Conservation (phyloP, 2,329 filamentous ascomycete species). For the Talaromyces islandicus region DNA sequence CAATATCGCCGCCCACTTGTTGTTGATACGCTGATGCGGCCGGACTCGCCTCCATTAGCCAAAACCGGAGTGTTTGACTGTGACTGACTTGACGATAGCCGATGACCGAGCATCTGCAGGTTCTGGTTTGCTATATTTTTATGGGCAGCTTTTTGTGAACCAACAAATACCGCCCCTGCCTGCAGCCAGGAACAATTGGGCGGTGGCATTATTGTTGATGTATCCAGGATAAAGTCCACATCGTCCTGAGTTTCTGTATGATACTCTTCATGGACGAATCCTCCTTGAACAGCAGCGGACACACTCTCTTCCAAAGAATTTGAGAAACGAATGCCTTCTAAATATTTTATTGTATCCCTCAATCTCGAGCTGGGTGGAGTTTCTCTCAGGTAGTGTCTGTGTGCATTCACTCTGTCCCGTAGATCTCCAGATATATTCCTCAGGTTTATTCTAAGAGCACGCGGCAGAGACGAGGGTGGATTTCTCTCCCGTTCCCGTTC, state of each 20-base stretch:
- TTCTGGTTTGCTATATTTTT: slow-evolving; percentile 19
- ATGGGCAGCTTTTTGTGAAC: slow-evolving; percentile 52
- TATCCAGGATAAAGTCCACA: slow-evolving; percentile 55
- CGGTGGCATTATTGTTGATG: slow-evolving; percentile 44
- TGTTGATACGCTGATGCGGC: slow-evolving; percentile 32
- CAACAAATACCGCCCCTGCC: slow-evolving; percentile 55
- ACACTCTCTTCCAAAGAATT: slow-evolving; percentile 50
- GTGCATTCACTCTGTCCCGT: slow-evolving; percentile 28
- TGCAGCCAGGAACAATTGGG: slow-evolving; percentile 57
- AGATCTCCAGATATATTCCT: slow-evolving; percentile 28
- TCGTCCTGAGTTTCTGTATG: slow-evolving; percentile 40
- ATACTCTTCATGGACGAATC: slow-evolving; percentile 49
- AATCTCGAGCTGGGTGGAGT: slow-evolving; percentile 35
- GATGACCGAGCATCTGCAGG: slow-evolving; percentile 14
- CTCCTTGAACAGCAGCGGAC: slow-evolving; percentile 47
- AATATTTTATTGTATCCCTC: slow-evolving; percentile 57
- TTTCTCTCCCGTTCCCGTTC: slow-evolving; percentile 18
- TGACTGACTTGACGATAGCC: slow-evolving; percentile 24
- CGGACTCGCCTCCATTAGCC: slow-evolving; percentile 28
- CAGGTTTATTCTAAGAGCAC: slow-evolving; percentile 27
- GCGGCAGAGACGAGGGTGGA: slow-evolving; percentile 14
- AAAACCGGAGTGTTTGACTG: slow-evolving; percentile 27
- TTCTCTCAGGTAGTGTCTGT: slow-evolving; percentile 30
- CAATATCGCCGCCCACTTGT: slow-evolving; percentile 31
- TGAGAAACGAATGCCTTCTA: slow-evolving; percentile 52